Evolutionary conservation across 1,139 yeast species (phyloP).

Genomic region (Yamadazyma spencermartinsiae): DNA sequence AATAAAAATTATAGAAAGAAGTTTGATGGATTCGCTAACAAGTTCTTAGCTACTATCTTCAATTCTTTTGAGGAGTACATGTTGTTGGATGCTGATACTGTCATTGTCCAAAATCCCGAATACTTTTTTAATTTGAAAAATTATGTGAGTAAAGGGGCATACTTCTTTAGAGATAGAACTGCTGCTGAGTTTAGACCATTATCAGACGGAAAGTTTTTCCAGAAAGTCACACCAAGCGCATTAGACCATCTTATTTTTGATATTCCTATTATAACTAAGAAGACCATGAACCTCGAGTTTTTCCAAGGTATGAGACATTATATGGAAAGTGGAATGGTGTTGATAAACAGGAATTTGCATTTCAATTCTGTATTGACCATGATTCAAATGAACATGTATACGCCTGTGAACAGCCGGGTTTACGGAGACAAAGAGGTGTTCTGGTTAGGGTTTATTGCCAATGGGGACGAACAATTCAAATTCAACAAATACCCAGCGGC

Average conservation of each 20-base stretch:
- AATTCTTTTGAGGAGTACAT: constrained; percentile 37
- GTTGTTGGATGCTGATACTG: constrained; percentile 38
- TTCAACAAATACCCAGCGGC: constrained; percentile 32
- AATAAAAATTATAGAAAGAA: constrained; percentile 24
- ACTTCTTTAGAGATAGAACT: constrained; percentile 32
- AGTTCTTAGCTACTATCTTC: constrained; percentile 34
- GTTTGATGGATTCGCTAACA: constrained; percentile 29
- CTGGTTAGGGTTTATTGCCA: constrained; percentile 34
- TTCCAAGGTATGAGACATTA: constrained; percentile 32
- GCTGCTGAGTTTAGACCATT: constrained; percentile 28
- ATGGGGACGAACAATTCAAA: constrained; percentile 34
- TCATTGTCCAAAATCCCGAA: constrained; percentile 29
- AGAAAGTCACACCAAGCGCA: constrained; percentile 29
- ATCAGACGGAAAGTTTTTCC: constrained; percentile 26
- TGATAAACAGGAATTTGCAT: constrained; percentile 29
- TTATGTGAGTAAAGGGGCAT: constrained; percentile 30
- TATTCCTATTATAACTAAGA: constrained; percentile 28
- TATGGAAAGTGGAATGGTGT: constrained; percentile 36
- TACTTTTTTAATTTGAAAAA: constrained; percentile 29
- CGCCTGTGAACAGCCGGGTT: constrained; percentile 24
- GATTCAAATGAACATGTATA: constrained; percentile 29
- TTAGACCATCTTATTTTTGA: constrained; percentile 31
- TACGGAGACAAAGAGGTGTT: constrained; percentile 39
- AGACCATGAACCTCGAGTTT: constrained; percentile 23
- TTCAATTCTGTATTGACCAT: constrained; percentile 29